Evolutionary conservation across 768 basidiomycete genomes (phyloP).

Genomic region (Suillus tomentosus): DNA sequence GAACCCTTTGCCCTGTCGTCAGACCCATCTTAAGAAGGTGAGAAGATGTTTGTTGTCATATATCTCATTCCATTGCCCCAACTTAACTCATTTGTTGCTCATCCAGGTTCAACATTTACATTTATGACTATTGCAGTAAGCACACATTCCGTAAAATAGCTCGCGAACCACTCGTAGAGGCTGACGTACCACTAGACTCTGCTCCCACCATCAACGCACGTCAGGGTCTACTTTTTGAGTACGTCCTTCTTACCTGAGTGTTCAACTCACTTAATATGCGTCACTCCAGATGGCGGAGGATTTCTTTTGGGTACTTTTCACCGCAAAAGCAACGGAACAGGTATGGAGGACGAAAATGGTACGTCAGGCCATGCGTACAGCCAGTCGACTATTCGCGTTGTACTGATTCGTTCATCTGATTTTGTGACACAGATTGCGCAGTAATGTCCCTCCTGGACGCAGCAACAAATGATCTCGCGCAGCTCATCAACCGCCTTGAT

Average conservation of each 20-base stretch:
- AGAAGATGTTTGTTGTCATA: conserved; percentile 65
- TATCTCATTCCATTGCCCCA: conserved; percentile 9
- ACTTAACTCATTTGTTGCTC: conserved; percentile 15
- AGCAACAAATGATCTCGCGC: conserved; percentile 78
- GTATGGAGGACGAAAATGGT: conserved; percentile 57
- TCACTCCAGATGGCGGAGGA: conserved; percentile 72
- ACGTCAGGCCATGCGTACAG: conserved; percentile 1
- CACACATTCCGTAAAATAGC: conserved; percentile 78
- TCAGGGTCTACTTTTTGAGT: conserved; percentile 86
- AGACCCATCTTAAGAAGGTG: conserved; percentile 75
- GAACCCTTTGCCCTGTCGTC: conserved; percentile 23
- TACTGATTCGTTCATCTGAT: neutral
- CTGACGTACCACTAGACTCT: conserved; percentile 62
- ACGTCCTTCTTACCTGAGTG: conserved; percentile 26
- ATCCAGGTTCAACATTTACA: conserved; percentile 86
- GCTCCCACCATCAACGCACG: conserved; percentile 80
- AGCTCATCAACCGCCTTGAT: conserved; percentile 78
- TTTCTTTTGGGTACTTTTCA: conserved; percentile 86
- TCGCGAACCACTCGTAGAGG: conserved; percentile 62
- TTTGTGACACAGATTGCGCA: conserved; percentile 39
- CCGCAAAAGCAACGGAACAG: conserved; percentile 71
- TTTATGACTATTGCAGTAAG: conserved; percentile 82
- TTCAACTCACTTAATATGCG: conserved; percentile 12
- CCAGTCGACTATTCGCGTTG: neutral
- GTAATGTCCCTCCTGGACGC: conserved; percentile 73